Conservation (phyloP, 2,329 filamentous ascomycete species). For the Ophiostoma sp. region DNA sequence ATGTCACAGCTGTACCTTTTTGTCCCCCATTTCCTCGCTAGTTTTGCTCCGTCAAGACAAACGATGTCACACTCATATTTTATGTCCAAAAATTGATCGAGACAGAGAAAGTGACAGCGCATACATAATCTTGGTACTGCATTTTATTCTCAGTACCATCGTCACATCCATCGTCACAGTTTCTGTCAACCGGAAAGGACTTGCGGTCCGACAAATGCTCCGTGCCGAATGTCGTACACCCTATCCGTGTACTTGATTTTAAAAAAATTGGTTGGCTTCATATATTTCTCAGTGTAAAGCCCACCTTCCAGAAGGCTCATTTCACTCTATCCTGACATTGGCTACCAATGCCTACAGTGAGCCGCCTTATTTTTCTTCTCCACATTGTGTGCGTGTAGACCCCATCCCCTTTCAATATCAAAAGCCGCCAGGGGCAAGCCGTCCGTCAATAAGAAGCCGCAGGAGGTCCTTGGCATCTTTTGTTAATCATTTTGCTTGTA, state of each 20-base stretch:
- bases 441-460: background rate
- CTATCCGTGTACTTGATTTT: background rate
- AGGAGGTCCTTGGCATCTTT: constrained; percentile 14
- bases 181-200: constrained; percentile 15
- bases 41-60: background rate
- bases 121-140: background rate
- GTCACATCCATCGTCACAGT: background rate
- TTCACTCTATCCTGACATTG: background rate
- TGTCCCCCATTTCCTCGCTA: background rate
- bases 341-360: background rate
- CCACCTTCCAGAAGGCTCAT: constrained; percentile 9
- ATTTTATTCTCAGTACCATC: background rate
- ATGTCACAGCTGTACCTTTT: background rate
- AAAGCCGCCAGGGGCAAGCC: constrained; percentile 6
- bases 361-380: background rate
- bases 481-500: background rate
- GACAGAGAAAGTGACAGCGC: too few species aligned
- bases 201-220: constrained; percentile 19
- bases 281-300: background rate
- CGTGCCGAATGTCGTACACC: background rate
- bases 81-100: background rate
- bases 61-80: background rate
- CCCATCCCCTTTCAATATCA: background rate
- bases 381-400: background rate
- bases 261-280: background rate